Base-by-base conservation (phyloP, 208 protist species). In the Wallacemonas sp. region DNA sequence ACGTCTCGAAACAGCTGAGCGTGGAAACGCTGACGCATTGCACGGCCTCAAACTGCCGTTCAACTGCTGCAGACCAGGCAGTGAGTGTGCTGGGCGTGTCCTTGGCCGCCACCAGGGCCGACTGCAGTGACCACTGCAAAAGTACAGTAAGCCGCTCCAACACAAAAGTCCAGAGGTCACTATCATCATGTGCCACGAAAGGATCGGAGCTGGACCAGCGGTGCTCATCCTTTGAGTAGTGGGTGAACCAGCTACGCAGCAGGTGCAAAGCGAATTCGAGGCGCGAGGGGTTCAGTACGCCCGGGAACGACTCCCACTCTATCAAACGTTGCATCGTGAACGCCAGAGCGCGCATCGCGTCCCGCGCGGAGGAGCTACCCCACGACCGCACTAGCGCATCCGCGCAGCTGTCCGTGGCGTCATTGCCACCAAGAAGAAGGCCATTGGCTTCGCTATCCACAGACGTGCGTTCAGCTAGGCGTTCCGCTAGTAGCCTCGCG, bases 81-180 rank as follows among this genome's bases (percentile, higher is more conserved):
- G 10, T 17, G 0, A 36, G 24, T 1, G 67, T 60, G 22, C 57
- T 17, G 19, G 58, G 34, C 54, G 12, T 26, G 55, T 29, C 34
- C 89, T 89, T 1, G 81, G 39, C n/a, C 79, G 77, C 58, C 71
- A 27, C 19, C 75, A 85, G 15, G 71, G 79, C 27, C 27, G 60
- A 63, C 17, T 24, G 64, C 42, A 92, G 52, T 8, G 71, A 67
- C 68, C 66, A 85, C 21, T 63, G 73, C 1, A 95, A 75, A 1
- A 92, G 71, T n/a, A 80, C 78, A 3, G 66, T 48, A 62, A 93
- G 86, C 1, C 86, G 81, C 19, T 81, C 68, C 6, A 93, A 39
- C n/a, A 92, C 54, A 81, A 95, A 93, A 5, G 21, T 32, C 78
- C 85, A 91, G n/a, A 92, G 52, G 38, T 92, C 86, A 0, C 44